Evolutionary conservation across 192 early-diverging fungal genomes (phyloP).

Genomic region (Backusella westeae): DNA sequence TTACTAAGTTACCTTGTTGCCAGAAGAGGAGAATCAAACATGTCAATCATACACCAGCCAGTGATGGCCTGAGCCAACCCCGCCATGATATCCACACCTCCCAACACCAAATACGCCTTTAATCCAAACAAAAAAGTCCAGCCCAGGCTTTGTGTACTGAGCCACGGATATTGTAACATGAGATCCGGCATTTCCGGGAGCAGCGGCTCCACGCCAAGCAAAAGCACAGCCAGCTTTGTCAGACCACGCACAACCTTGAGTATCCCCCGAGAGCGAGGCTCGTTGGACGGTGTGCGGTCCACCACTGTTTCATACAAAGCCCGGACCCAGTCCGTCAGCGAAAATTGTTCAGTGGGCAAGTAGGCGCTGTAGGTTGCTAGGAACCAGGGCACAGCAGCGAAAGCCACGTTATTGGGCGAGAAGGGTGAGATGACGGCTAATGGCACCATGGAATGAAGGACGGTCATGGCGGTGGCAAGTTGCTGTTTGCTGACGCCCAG

Average conservation of each 20-base stretch:
- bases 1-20: background rate
- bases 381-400: slow-evolving; percentile 9
- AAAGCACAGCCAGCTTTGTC: background rate
- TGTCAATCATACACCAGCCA: slow-evolving; percentile 8
- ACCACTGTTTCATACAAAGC: background rate
- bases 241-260: background rate
- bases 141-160: background rate
- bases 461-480: background rate
- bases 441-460: background rate
- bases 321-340: background rate
- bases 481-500: background rate
- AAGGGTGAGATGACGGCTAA: background rate
- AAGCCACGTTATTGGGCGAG: background rate
- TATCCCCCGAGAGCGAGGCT: background rate
- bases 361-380: slow-evolving; percentile 1
- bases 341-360: background rate
- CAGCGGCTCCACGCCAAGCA: background rate
- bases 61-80: background rate
- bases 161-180: background rate
- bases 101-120: slow-evolving; percentile 10
- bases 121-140: slow-evolving; percentile 7
- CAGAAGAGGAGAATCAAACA: slow-evolving; percentile 10
- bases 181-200: background rate
- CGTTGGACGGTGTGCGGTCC: background rate
- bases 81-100: background rate